These are phyloP conservation scores for Paraconiothyrium sp. DNA, from an alignment of 2,329 filamentous ascomycete genomes.

Conservation along the genomic window DNA sequence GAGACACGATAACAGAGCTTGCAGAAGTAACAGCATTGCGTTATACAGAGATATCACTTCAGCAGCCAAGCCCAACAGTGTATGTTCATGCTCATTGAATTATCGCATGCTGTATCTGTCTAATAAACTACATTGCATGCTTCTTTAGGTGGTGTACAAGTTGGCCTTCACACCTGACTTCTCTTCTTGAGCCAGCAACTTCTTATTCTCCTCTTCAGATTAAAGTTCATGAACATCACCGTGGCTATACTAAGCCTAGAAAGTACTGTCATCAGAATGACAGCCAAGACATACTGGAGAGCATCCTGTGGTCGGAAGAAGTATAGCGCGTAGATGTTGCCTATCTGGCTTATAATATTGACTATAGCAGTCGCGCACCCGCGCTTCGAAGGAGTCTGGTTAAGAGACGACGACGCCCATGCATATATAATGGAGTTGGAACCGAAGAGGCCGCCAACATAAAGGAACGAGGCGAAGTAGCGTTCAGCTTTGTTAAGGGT, in stretches of 20 bases:
- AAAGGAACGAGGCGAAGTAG: constrained; percentile 43
- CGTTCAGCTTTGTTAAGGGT: constrained; percentile 28
- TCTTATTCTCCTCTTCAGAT: constrained; percentile 14
- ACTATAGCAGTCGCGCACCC: constrained; percentile 22
- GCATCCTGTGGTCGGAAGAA: constrained; percentile 21
- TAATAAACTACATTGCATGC: no score
- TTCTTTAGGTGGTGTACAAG: neutral
- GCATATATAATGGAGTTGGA: constrained; percentile 47
- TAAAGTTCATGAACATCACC: constrained; percentile 20
- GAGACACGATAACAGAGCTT: no score
- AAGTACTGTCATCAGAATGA: constrained; percentile 21
- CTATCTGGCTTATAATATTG: constrained; percentile 21
- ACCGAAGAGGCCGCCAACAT: constrained; percentile 39
- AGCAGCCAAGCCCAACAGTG: no score
- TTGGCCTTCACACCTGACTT: constrained; percentile 2
- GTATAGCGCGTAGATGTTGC: constrained; percentile 21
- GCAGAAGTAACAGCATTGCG: no score
- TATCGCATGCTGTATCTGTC: no score
- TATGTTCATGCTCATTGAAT: no score
- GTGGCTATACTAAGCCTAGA: constrained; percentile 16
- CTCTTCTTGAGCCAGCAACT: neutral
- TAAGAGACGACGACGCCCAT: constrained; percentile 42
- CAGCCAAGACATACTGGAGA: constrained; percentile 16
- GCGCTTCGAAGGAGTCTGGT: constrained; percentile 21
- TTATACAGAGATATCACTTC: no score